phyloP scores from a whole-genome alignment of 768 basidiomycete genomes.

The Chalciporus chontae region DNA sequence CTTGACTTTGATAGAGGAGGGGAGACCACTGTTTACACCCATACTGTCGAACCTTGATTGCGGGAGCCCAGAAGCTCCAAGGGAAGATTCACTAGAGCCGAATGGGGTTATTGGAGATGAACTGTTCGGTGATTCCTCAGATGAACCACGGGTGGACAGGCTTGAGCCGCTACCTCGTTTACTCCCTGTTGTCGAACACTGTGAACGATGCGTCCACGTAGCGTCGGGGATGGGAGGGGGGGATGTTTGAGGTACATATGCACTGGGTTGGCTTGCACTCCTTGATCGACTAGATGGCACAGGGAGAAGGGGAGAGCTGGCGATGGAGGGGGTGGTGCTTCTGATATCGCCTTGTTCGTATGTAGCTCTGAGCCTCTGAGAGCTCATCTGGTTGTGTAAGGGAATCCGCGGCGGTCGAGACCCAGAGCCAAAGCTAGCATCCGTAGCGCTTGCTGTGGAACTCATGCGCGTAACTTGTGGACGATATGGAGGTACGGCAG shows the following conservation, averaged over 20 bases:
- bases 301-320: slow-evolving; percentile 8
- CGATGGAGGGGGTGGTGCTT: slow-evolving; percentile 34
- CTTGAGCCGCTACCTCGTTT: slow-evolving; percentile 86
- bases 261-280: slow-evolving; percentile 76
- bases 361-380: slow-evolving; percentile 50
- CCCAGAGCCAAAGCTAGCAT: slow-evolving; percentile 30
- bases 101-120: slow-evolving; percentile 87
- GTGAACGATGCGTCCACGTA: slow-evolving; percentile 48
- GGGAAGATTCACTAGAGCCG: slow-evolving; percentile 83
- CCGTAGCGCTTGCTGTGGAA: slow-evolving; percentile 45
- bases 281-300: slow-evolving; percentile 55
- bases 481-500: slow-evolving; percentile 31
- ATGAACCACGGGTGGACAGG: slow-evolving; percentile 72
- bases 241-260: slow-evolving; percentile 53
- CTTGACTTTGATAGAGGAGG: slow-evolving; percentile 78
- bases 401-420: slow-evolving; percentile 40
- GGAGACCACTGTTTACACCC: slow-evolving; percentile 28
- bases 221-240: slow-evolving; percentile 53
- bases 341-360: slow-evolving; percentile 46
- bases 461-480: slow-evolving; percentile 46
- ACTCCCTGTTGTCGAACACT: slow-evolving; percentile 38
- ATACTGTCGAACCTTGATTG: slow-evolving; percentile 49
- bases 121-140: slow-evolving; percentile 81
- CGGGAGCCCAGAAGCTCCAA: slow-evolving; percentile 55
- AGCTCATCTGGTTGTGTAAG: slow-evolving; percentile 69